These are phyloP conservation scores for Fusarium devonianum DNA, from an alignment of 2,329 filamentous ascomycete species.

Conservation along the genomic window DNA sequence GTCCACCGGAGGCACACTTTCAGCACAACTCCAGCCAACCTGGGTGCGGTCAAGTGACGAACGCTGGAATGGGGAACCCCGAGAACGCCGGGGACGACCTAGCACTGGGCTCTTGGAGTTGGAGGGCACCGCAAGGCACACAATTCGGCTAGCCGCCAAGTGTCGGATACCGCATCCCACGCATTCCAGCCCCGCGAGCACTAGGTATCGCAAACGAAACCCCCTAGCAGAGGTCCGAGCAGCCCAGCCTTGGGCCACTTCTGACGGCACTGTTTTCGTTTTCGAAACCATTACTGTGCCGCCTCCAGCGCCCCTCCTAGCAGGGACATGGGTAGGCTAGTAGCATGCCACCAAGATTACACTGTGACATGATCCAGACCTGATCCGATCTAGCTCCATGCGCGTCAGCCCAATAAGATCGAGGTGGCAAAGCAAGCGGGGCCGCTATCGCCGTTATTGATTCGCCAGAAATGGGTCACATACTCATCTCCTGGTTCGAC, in stretches of 20 bases:
- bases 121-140: constrained; percentile 17
- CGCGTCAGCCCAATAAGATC: constrained; percentile 43
- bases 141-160: constrained; percentile 28
- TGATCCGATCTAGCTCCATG: constrained; percentile 28
- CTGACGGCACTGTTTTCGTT: constrained; percentile 28
- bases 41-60: constrained; percentile 39
- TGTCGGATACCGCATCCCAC: constrained; percentile 30
- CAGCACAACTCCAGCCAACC: too few species aligned
- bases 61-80: constrained; percentile 38
- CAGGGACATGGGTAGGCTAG: constrained; percentile 23
- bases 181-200: constrained; percentile 17
- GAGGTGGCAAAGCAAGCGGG: constrained; percentile 44
- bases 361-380: constrained; percentile 39
- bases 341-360: constrained; percentile 44
- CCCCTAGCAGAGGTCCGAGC: constrained; percentile 31
- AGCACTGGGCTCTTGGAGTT: constrained; percentile 35
- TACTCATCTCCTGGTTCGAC: constrained; percentile 36
- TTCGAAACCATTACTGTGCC: constrained; percentile 34
- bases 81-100: constrained; percentile 28
- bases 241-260: constrained; percentile 26
- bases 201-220: constrained; percentile 30
- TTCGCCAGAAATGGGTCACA: constrained; percentile 41
- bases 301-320: constrained; percentile 25
- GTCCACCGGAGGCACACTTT: constrained; percentile 11
- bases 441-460: constrained; percentile 35